Conservation (phyloP, 2,329 filamentous ascomycete genomes). For the Colletotrichum sp. region DNA sequence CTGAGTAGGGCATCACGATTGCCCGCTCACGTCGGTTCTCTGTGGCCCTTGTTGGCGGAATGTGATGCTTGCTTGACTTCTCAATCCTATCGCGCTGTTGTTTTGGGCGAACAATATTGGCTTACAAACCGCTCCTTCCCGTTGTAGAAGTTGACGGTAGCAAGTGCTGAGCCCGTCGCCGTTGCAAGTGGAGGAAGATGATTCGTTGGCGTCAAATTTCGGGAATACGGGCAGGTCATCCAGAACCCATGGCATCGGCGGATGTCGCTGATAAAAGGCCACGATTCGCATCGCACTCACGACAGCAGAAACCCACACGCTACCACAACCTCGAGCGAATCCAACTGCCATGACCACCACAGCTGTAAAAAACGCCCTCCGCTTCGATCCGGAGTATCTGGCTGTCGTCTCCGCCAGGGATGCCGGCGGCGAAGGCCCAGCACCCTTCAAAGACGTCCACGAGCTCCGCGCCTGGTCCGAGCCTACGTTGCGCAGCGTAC, state of each 20-base stretch:
- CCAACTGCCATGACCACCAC: background rate
- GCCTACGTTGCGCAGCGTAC: background rate
- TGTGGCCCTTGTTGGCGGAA: background rate
- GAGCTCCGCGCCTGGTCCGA: constrained; percentile 7
- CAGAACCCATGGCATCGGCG: background rate
- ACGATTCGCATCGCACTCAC: background rate
- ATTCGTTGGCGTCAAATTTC: background rate
- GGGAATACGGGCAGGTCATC: constrained; percentile 8
- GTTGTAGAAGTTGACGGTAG: background rate
- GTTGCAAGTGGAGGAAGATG: background rate
- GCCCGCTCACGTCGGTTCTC: background rate
- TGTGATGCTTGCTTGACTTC: background rate
- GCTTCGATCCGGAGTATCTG: constrained; percentile 13
- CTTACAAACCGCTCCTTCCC: background rate
- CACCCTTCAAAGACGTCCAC: background rate
- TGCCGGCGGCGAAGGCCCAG: background rate
- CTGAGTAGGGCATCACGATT: background rate
- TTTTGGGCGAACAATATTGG: background rate
- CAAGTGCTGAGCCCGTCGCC: background rate
- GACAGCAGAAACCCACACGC: background rate
- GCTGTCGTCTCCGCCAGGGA: background rate
- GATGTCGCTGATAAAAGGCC: background rate
- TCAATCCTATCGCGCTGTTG: background rate
- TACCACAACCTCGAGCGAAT: background rate
- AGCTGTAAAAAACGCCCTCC: background rate